A percentile compares a stretch with the other conserved stretches of the same genome.
phyloP scores from a whole-genome alignment of 768 basidiomycete species.

The Boletus barrowsii region DNA sequence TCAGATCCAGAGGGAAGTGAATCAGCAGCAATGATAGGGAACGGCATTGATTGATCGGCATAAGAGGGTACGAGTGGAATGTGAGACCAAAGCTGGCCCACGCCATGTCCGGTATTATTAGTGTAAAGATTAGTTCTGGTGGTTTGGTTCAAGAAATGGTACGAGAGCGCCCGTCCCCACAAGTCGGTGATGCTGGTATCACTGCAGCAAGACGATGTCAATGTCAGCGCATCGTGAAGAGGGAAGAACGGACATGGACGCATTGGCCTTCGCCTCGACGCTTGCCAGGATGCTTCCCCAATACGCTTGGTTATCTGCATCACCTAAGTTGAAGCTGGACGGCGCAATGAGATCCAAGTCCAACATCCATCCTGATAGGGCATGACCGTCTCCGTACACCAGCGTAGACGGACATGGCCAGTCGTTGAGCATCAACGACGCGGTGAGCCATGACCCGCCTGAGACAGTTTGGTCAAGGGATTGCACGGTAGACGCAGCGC shows the following conservation, averaged over 20 bases:
- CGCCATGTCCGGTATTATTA: constrained; percentile 59
- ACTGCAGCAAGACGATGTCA: constrained; percentile 29
- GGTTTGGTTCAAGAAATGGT: constrained; percentile 73
- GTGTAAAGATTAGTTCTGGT: constrained; percentile 56
- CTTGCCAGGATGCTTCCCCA: constrained; percentile 54
- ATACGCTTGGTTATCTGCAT: constrained; percentile 47
- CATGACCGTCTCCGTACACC: constrained; percentile 52
- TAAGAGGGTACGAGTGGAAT: constrained; percentile 52
- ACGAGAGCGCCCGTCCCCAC: constrained; percentile 62
- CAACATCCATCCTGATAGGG: constrained; percentile 53
- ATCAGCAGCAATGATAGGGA: constrained; percentile 64
- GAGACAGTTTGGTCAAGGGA: background rate
- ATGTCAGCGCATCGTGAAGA: background rate
- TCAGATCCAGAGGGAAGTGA: constrained; percentile 48
- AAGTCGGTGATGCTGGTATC: constrained; percentile 65
- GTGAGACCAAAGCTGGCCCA: constrained; percentile 67
- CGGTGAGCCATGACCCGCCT: constrained; percentile 69
- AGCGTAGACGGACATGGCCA: constrained; percentile 57
- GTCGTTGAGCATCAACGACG: constrained; percentile 62
- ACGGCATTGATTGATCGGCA: constrained; percentile 49
- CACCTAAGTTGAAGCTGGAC: constrained; percentile 45
- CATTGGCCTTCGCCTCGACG: constrained; percentile 52
- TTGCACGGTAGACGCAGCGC: background rate
- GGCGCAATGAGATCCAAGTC: constrained; percentile 56
- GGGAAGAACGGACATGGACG: constrained; percentile 45